Base-by-base conservation (phyloP, 2,329 filamentous ascomycete species). In the Chaetomium olivaceum region DNA sequence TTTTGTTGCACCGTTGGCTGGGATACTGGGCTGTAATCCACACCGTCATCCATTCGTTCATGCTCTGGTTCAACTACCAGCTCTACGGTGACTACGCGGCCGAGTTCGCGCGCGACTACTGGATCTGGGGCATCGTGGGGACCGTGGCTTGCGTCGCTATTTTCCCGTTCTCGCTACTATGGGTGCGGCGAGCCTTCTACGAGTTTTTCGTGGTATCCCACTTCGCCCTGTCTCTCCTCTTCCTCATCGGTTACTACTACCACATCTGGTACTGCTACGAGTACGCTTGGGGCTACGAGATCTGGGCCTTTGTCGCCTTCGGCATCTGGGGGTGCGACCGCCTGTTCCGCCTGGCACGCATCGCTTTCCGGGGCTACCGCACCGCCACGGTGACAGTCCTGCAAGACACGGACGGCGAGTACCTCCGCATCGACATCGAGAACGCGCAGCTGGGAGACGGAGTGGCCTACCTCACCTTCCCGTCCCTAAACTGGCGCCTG, bases 61-160 rank as follows among this genome's bases (percentile, higher is more conserved):
- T 78, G 65, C 72, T 77, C 1, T 62, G 75, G 43, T 69, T 46
- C 4, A 72, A 76, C 69, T 76, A 75, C 63, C 43, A 68, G 21
- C 27, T 64, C 0, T 69, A 69, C 19, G 71, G 72, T 12, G 61
- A 69, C 46, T 67, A 67, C 19, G 21, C 31, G 27, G 58, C 67
- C 5, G 74, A 78, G 51, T 21, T 73, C 1, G 60, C 63, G 1
- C 65, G 70, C 7, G 63, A 66, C 12, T 83, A 81, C 65, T 83
- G 80, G 80, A 71, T 74, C n/a, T 82, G 77, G 77, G 81, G 81
- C 0, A 76, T 79, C 48, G 73, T 80, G 2, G 80, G 72, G 1
- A 81, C 79, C 0, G 62, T 80, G 0, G 74, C 74, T 0, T 71
- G 68, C 2, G 61, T 60, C 2, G 60, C 74, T 1, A 71, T 78